A percentile compares a stretch with the other conserved stretches of the same genome.
These are phyloP conservation scores for Syzygium aromaticum DNA, from an alignment of 345 rosid genomes.

Conservation along the genomic window DNA sequence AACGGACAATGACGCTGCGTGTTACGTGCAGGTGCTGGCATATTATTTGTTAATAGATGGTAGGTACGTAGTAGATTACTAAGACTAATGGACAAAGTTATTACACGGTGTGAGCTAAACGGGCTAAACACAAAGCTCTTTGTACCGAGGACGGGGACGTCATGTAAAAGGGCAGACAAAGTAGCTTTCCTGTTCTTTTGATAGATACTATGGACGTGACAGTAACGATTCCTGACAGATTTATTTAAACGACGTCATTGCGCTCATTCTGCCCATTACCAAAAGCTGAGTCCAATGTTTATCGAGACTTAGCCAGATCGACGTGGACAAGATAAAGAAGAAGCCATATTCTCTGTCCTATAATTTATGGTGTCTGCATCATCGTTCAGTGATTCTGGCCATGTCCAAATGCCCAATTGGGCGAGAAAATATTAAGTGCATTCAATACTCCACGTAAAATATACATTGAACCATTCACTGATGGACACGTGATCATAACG, in stretches of 20 bases:
- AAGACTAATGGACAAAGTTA: background rate
- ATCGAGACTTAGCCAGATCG: background rate
- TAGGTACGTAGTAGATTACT: background rate
- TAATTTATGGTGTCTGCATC: background rate
- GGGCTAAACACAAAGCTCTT: background rate
- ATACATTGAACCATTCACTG: too few relatives aligned
- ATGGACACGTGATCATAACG: too few relatives aligned
- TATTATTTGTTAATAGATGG: background rate
- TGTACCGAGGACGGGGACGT: too few relatives aligned
- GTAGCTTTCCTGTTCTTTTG: background rate
- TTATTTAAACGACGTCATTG: background rate
- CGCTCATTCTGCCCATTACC: background rate
- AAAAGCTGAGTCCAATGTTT: background rate
- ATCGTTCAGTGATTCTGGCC: background rate
- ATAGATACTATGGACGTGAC: background rate
- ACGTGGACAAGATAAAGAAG: background rate
- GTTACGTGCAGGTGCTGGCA: background rate
- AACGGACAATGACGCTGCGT: background rate
- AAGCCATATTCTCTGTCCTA: too few relatives aligned
- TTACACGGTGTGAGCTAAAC: too few relatives aligned
- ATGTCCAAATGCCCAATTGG: background rate
- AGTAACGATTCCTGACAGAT: background rate
- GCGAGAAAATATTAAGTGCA: too few relatives aligned
- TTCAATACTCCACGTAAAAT: too few relatives aligned
- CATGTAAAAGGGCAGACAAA: background rate